A percentile compares a stretch with the other conserved stretches of the same genome.
These are phyloP conservation scores for Claviceps maximensis DNA, from an alignment of 2,329 filamentous ascomycete species.

Conservation along the genomic window DNA sequence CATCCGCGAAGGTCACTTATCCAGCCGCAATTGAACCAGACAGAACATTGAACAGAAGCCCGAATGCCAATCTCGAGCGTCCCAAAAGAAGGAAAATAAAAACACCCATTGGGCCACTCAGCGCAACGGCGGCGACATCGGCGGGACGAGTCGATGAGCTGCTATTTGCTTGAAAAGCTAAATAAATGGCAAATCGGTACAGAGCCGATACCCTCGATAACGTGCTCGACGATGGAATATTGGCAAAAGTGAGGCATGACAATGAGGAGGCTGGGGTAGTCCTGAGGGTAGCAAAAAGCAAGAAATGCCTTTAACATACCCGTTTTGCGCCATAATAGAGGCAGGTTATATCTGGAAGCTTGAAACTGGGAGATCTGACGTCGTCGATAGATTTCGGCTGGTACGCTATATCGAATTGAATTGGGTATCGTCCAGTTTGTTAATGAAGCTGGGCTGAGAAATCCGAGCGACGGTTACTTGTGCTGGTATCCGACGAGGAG, in stretches of 20 bases:
- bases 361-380: not conserved
- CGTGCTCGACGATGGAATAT: not conserved
- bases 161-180: not conserved
- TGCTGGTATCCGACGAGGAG: not conserved
- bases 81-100: not conserved
- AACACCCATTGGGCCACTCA: not conserved
- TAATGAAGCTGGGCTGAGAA: not conserved
- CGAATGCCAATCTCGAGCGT: not conserved
- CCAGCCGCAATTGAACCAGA: not conserved
- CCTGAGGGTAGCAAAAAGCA: not conserved
- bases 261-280: not conserved
- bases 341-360: not conserved
- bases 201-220: not conserved
- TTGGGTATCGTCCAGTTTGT: not conserved
- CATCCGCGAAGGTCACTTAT: not conserved
- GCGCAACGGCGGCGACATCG: not conserved
- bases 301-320: constrained; percentile 9
- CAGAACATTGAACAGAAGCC: not conserved
- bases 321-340: constrained; percentile 22
- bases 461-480: not conserved
- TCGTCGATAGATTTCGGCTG: not conserved
- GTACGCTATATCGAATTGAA: not conserved
- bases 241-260: not conserved
- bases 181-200: not conserved
- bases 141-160: not conserved